Conservation (phyloP, 805 yeast species). For the Candida tammaniensis region DNA sequence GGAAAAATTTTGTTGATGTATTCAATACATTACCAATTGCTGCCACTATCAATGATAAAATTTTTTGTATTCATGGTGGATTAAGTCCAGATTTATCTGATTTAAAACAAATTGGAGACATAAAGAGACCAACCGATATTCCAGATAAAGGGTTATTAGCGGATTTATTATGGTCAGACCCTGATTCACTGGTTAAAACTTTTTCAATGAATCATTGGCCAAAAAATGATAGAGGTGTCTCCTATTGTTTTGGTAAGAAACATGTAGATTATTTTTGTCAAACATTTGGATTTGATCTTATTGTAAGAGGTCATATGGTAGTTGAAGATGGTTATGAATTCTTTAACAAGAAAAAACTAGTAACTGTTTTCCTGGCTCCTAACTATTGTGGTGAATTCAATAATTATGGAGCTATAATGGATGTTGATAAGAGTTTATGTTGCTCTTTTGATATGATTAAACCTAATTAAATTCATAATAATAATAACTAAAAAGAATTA, state of each 20-base stretch:
- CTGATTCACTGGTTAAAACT: conserved; percentile 43
- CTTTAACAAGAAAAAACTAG: conserved; percentile 68
- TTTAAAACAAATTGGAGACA: conserved; percentile 65
- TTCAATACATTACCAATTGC: conserved; percentile 60
- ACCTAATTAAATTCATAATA: conserved; percentile 30
- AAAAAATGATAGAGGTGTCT: conserved; percentile 80
- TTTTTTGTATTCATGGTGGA: conserved; percentile 68
- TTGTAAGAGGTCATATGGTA: conserved; percentile 86
- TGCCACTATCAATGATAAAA: conserved; percentile 58
- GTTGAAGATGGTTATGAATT: conserved; percentile 88
- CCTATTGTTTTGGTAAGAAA: conserved; percentile 71
- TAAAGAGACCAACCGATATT: conserved; percentile 78
- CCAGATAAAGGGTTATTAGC: conserved; percentile 78
- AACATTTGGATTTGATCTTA: conserved; percentile 68
- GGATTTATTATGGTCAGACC: conserved; percentile 82
- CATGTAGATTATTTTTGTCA: conserved; percentile 69
- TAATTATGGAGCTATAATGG: conserved; percentile 79
- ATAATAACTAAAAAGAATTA: neutral
- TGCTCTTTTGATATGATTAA: conserved; percentile 71
- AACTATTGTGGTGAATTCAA: conserved; percentile 81
- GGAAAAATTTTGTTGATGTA: conserved; percentile 54
- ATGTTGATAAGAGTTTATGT: conserved; percentile 62
- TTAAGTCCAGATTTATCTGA: conserved; percentile 67
- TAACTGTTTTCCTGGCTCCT: conserved; percentile 80
- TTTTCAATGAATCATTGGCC: conserved; percentile 58